Conservation (phyloP, 441 rosid genomes). For the Rhodomyrtus psidioides region DNA sequence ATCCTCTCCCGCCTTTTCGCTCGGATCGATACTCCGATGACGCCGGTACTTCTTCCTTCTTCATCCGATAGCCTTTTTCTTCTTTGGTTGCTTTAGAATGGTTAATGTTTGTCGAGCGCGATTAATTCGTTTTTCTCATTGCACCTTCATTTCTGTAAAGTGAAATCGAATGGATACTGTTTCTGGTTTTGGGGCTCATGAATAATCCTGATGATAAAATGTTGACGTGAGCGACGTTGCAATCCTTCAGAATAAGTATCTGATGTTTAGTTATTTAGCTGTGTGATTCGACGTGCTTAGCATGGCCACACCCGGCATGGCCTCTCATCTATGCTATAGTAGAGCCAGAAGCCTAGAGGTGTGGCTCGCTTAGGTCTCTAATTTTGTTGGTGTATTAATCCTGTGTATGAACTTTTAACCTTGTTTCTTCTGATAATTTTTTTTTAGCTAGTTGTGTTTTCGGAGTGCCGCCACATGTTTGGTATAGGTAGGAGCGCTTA, state of each 20-base stretch:
- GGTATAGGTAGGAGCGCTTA: background rate
- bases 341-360: background rate
- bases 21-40: constrained; percentile 51
- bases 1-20: constrained; percentile 44
- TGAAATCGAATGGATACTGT: background rate
- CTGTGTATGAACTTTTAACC: background rate
- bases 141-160: background rate
- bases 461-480: background rate
- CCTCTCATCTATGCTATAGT: too few species aligned
- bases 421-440: background rate
- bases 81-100: background rate
- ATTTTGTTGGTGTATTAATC: background rate
- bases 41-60: constrained; percentile 37
- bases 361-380: background rate
- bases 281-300: background rate
- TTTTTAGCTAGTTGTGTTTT: background rate
- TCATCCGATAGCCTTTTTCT: background rate
- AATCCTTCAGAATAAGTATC: background rate
- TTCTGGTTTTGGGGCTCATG: background rate
- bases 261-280: background rate
- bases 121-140: background rate
- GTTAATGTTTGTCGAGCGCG: background rate
- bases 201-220: background rate
- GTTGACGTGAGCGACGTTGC: background rate
- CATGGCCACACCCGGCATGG: too few species aligned